Evolutionary conservation across 805 yeast genomes (phyloP).

Genomic region (Ogataea ramenticola): DNA sequence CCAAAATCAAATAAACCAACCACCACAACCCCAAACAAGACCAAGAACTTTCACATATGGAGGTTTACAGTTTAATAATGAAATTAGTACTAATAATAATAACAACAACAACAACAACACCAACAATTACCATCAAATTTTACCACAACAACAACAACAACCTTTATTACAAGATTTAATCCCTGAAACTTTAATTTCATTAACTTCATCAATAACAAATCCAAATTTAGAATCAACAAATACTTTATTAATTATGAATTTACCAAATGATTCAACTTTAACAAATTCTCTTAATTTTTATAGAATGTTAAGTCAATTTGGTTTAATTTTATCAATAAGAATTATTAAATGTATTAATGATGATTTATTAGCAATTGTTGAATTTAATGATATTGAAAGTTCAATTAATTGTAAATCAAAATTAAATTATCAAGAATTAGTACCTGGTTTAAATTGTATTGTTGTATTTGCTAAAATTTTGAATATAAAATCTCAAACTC

Average conservation of each 20-base stretch:
- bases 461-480: conserved; percentile 79
- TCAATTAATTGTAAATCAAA: conserved; percentile 76
- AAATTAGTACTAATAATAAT: conserved; percentile 5
- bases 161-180: conserved; percentile 46
- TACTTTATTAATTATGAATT: conserved; percentile 69
- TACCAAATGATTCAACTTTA: conserved; percentile 42
- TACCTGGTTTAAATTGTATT: conserved; percentile 67
- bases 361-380: conserved; percentile 51
- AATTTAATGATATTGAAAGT: conserved; percentile 61
- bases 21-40: not conserved
- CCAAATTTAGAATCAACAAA: conserved; percentile 69
- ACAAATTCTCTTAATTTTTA: conserved; percentile 48
- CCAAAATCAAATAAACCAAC: no score
- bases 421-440: conserved; percentile 75
- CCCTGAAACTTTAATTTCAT: conserved; percentile 48
- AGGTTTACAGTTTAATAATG: conserved; percentile 11
- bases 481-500: conserved; percentile 14
- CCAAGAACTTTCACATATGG: conserved; percentile 1
- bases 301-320: conserved; percentile 51
- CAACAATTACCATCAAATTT: conserved; percentile 6
- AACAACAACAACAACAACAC: conserved; percentile 6
- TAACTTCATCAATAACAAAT: conserved; percentile 69
- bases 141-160: conserved; percentile 11
- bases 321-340: conserved; percentile 52
- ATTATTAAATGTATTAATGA: conserved; percentile 35